These are phyloP conservation scores for Penicillium nordicum DNA, from an alignment of 2,329 filamentous ascomycete species.

Conservation along the genomic window DNA sequence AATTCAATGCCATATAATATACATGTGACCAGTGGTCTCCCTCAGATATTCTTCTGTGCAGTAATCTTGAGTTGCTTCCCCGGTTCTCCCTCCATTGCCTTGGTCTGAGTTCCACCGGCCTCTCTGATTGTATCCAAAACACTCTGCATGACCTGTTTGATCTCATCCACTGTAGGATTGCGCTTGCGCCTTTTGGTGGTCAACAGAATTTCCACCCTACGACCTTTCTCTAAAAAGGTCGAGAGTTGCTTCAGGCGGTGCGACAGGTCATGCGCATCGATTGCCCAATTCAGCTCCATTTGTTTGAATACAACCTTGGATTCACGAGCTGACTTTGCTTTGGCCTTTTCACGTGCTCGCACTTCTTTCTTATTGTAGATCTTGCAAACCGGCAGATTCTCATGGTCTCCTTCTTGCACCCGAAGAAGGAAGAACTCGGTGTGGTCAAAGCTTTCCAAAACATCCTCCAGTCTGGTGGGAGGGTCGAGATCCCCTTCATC, in stretches of 20 bases:
- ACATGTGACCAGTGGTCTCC: background rate
- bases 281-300: constrained; percentile 88
- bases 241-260: constrained; percentile 65
- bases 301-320: constrained; percentile 58
- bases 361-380: constrained; percentile 53
- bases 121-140: constrained; percentile 48
- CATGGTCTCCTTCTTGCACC: constrained; percentile 37
- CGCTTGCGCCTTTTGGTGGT: constrained; percentile 64
- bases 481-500: constrained; percentile 31
- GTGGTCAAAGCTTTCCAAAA: constrained; percentile 48
- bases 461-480: constrained; percentile 27
- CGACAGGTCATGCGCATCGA: constrained; percentile 69
- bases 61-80: constrained; percentile 38
- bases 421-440: constrained; percentile 52
- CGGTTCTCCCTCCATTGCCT: constrained; percentile 42
- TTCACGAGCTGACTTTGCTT: constrained; percentile 39
- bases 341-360: constrained; percentile 18
- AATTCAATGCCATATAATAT: background rate
- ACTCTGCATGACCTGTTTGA: constrained; percentile 53
- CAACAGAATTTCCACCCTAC: constrained; percentile 70
- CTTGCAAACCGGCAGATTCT: constrained; percentile 63
- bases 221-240: constrained; percentile 70
- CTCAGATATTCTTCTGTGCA: constrained; percentile 32
- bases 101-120: constrained; percentile 41
- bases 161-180: constrained; percentile 60